These are phyloP conservation scores for Schwanniomyces vanrijiae DNA, from an alignment of 805 yeast genomes.

Conservation along the genomic window DNA sequence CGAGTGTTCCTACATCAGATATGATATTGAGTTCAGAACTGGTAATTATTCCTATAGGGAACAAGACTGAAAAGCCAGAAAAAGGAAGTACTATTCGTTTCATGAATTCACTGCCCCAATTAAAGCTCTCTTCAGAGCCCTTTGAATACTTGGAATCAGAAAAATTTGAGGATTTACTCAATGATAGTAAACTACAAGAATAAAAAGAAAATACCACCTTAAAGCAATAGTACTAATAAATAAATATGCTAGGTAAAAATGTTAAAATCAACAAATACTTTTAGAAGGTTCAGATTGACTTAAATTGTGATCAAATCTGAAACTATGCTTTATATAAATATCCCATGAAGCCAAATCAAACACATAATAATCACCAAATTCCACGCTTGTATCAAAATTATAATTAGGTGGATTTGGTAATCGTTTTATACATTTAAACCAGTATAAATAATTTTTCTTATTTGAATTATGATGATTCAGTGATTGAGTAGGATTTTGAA, in stretches of 20 bases:
- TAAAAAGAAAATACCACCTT: neutral
- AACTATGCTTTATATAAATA: conserved; percentile 35
- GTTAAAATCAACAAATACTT: conserved; percentile 5
- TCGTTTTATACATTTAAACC: conserved; percentile 17
- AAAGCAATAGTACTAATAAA: neutral
- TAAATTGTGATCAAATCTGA: conserved; percentile 34
- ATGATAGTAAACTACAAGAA: neutral
- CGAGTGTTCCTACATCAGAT: neutral
- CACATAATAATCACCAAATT: conserved; percentile 40
- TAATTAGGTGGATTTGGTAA: conserved; percentile 5
- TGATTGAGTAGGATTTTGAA: conserved; percentile 3
- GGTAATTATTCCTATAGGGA: neutral
- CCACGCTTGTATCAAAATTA: conserved; percentile 11
- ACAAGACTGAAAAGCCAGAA: neutral
- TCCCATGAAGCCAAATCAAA: conserved; percentile 45
- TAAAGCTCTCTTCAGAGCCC: conserved; percentile 5
- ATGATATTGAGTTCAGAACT: neutral
- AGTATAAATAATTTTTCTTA: conserved; percentile 7
- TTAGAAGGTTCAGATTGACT: conserved; percentile 32
- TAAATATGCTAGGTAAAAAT: neutral
- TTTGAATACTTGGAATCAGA: conserved; percentile 3
- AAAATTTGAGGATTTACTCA: conserved; percentile 1
- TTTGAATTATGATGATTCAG: conserved; percentile 1
- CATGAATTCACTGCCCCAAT: neutral
- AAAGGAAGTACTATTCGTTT: neutral